These are phyloP conservation scores for Limonomyces culmigenus DNA, from an alignment of 1,284 basidiomycete genomes.

Conservation along the genomic window DNA sequence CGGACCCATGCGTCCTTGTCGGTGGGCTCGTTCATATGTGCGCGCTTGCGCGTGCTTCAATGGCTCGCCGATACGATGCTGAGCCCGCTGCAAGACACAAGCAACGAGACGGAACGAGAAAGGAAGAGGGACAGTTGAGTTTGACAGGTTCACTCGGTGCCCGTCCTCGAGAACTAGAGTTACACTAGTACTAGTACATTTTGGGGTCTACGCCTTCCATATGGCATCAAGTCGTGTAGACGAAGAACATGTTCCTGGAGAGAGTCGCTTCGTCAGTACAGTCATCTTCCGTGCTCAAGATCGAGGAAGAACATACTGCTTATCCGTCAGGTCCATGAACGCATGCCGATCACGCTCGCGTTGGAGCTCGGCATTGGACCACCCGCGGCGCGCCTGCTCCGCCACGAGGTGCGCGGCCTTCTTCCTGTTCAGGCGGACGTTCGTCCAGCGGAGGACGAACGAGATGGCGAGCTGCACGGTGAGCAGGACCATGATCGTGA, in stretches of 20 bases:
- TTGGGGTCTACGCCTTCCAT: too few relatives aligned
- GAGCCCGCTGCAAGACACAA: too few relatives aligned
- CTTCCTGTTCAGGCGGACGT: constrained; percentile 34
- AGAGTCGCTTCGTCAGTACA: constrained; percentile 2
- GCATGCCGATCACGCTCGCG: constrained; percentile 39
- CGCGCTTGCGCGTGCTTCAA: too few relatives aligned
- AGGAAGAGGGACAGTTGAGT: too few relatives aligned
- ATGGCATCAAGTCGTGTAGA: constrained; percentile 19
- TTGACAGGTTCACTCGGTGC: too few relatives aligned
- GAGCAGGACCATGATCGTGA: constrained; percentile 43
- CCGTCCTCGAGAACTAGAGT: too few relatives aligned
- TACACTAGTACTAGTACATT: too few relatives aligned
- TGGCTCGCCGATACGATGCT: too few relatives aligned
- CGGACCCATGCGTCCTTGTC: too few relatives aligned
- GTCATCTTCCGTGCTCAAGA: background rate
- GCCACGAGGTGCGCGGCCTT: constrained; percentile 25
- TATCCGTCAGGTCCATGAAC: constrained; percentile 48
- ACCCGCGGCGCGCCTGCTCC: constrained; percentile 27
- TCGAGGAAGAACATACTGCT: constrained; percentile 22
- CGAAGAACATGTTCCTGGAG: constrained; percentile 17
- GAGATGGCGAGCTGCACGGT: constrained; percentile 31
- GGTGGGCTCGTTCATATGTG: too few relatives aligned
- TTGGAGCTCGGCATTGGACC: constrained; percentile 38
- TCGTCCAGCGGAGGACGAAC: constrained; percentile 34
- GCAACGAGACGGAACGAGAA: too few relatives aligned